A percentile compares a stretch with the other conserved stretches of the same genome.
phyloP scores from a whole-genome alignment of 225 moss, liverwort and hornwort genomes.

The Pleurozium schreberi region DNA sequence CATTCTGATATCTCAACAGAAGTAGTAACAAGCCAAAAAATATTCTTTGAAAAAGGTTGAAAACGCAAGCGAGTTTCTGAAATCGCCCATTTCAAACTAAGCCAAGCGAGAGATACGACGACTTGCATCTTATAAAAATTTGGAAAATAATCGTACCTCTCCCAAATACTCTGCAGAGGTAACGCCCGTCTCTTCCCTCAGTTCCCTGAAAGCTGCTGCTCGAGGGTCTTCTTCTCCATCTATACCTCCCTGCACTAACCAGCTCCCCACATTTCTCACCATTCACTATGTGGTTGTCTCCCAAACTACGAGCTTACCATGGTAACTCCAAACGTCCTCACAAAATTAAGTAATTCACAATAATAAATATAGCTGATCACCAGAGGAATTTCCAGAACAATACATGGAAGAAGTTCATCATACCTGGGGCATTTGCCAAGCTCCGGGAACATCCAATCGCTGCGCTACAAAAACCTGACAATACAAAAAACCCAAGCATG shows the following conservation, averaged over 20 bases:
- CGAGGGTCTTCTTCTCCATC: conserved; percentile 78
- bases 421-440: conserved; percentile 99
- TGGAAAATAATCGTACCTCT: conserved; percentile 40
- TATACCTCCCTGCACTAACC: conserved; percentile 68
- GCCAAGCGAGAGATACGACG: neutral
- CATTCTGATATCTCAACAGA: neutral
- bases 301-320: neutral
- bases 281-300: neutral
- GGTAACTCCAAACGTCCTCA: neutral
- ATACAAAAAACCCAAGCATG: neutral
- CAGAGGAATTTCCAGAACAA: neutral
- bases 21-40: neutral
- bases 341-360: neutral
- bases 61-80: neutral
- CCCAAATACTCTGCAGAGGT: conserved; percentile 60
- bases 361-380: neutral
- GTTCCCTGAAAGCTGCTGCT: conserved; percentile 67
- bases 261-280: neutral
- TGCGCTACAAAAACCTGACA: conserved; percentile 73
- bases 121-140: neutral
- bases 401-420: neutral
- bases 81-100: neutral
- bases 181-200: conserved; percentile 85
- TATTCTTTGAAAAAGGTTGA: neutral
- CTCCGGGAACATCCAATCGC: conserved; percentile 53